phyloP scores from a whole-genome alignment of 1,139 yeast genomes.

The Suzukiozyma palmioleophila region DNA sequence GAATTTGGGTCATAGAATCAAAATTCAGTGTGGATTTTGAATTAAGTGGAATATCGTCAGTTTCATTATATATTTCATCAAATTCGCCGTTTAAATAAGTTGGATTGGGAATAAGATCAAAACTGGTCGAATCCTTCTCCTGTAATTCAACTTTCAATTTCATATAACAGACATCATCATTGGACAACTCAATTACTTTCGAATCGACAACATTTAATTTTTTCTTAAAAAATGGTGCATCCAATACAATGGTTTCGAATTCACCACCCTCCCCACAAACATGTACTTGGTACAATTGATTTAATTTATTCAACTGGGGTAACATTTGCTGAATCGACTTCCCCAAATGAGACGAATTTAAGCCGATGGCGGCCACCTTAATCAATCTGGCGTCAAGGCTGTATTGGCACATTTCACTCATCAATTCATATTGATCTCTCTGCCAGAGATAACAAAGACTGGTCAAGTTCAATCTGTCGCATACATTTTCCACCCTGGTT shows the following conservation, averaged over 20 bases:
- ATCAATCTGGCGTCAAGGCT: slow-evolving; percentile 80
- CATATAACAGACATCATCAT: slow-evolving; percentile 66
- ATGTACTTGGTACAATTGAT: slow-evolving; percentile 72
- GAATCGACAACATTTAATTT: slow-evolving; percentile 43
- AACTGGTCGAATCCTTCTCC: slow-evolving; percentile 26
- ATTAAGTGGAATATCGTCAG: not conserved
- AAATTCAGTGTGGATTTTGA: not conserved
- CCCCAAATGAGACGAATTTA: slow-evolving; percentile 63
- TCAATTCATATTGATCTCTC: slow-evolving; percentile 69
- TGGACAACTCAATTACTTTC: slow-evolving; percentile 42
- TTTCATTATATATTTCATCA: slow-evolving; percentile 22
- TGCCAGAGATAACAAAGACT: slow-evolving; percentile 87
- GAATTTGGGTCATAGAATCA: not conserved
- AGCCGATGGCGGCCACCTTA: slow-evolving; percentile 91
- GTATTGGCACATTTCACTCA: slow-evolving; percentile 75
- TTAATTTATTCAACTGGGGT: slow-evolving; percentile 55
- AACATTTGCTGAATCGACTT: slow-evolving; percentile 57
- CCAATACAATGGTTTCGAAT: slow-evolving; percentile 87
- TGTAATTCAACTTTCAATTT: slow-evolving; percentile 39
- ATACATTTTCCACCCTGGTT: slow-evolving; percentile 88
- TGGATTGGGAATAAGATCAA: slow-evolving; percentile 37
- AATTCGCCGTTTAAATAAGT: slow-evolving; percentile 49
- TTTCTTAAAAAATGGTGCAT: slow-evolving; percentile 75
- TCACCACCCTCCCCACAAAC: slow-evolving; percentile 99
- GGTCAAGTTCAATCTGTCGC: slow-evolving; percentile 63